These are phyloP conservation scores for Xylariaceae sp. DNA, from an alignment of 2,329 filamentous ascomycete species.

Conservation along the genomic window DNA sequence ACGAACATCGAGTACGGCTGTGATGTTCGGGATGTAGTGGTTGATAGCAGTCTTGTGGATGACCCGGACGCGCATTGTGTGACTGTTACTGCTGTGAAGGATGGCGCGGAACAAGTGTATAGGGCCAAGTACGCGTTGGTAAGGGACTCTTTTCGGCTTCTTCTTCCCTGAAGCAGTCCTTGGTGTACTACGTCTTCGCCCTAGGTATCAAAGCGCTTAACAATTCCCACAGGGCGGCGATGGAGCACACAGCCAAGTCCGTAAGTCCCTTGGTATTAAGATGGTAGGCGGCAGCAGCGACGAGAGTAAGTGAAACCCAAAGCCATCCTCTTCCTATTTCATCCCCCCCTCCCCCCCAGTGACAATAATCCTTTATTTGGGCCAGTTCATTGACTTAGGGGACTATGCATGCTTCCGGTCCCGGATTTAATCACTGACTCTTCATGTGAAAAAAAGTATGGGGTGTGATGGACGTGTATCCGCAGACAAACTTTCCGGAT, in stretches of 20 bases:
- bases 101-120: conserved; percentile 49
- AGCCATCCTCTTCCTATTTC: not conserved
- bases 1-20: conserved; percentile 62
- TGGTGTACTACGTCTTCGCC: not conserved
- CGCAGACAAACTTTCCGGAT: conserved; percentile 66
- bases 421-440: too few species aligned
- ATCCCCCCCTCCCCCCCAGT: too few species aligned
- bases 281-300: conserved; percentile 57
- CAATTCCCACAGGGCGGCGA: conserved; percentile 47
- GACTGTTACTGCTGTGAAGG: conserved; percentile 50
- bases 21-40: conserved; percentile 56
- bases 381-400: not conserved
- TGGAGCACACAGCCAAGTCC: conserved; percentile 59
- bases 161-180: not conserved
- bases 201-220: not conserved
- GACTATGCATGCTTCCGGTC: too few species aligned
- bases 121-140: conserved; percentile 60
- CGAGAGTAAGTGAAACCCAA: conserved; percentile 19
- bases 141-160: conserved; percentile 34
- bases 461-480: conserved; percentile 56
- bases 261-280: conserved; percentile 57
- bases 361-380: not conserved
- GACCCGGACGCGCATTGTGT: conserved; percentile 52
- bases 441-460: conserved; percentile 20
- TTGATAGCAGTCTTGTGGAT: conserved; percentile 49